A percentile compares a stretch with the other conserved stretches of the same genome.
Evolutionary conservation across 371 early-diverging fungal species (phyloP).

Genomic region (Mucor racemosus): DNA sequence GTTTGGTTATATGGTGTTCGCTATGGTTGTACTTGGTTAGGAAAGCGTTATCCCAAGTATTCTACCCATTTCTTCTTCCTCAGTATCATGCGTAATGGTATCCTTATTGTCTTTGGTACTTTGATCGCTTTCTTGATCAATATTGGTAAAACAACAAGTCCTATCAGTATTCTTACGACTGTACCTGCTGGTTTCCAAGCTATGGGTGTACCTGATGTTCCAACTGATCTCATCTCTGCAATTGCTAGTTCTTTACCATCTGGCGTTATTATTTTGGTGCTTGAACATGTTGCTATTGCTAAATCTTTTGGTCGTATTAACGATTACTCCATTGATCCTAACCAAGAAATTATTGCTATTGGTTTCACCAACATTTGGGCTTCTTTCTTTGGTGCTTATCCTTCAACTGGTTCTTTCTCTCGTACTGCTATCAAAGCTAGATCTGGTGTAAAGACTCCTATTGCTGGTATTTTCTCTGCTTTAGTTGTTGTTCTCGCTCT

Average conservation of each 20-base stretch:
- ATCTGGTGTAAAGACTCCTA: slow-evolving; percentile 84
- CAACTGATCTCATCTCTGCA: slow-evolving; percentile 39
- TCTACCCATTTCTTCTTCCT: slow-evolving; percentile 51
- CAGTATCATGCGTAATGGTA: slow-evolving; percentile 57
- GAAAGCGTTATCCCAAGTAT: slow-evolving; percentile 49
- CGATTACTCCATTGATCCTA: slow-evolving; percentile 67
- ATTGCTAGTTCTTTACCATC: slow-evolving; percentile 64
- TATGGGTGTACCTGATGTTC: slow-evolving; percentile 58
- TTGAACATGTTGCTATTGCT: slow-evolving; percentile 87
- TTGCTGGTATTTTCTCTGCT: slow-evolving; percentile 81
- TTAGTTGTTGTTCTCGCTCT: slow-evolving; percentile 78
- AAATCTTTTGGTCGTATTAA: slow-evolving; percentile 81
- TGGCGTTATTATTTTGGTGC: slow-evolving; percentile 72
- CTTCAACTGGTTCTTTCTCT: slow-evolving; percentile 56
- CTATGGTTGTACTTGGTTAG: slow-evolving; percentile 37
- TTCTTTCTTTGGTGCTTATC: slow-evolving; percentile 77
- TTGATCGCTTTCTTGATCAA: slow-evolving; percentile 51
- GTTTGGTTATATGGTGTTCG: slow-evolving; percentile 58
- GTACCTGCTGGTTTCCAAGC: slow-evolving; percentile 76
- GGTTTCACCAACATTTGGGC: slow-evolving; percentile 84
- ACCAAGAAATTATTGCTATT: slow-evolving; percentile 88
- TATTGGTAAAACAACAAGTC: slow-evolving; percentile 45
- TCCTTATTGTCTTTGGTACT: slow-evolving; percentile 54
- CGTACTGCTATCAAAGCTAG: slow-evolving; percentile 77
- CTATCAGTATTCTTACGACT: slow-evolving; percentile 65